Conservation (phyloP, 2,329 filamentous ascomycete species). For the Hirsutella minnesotensis region DNA sequence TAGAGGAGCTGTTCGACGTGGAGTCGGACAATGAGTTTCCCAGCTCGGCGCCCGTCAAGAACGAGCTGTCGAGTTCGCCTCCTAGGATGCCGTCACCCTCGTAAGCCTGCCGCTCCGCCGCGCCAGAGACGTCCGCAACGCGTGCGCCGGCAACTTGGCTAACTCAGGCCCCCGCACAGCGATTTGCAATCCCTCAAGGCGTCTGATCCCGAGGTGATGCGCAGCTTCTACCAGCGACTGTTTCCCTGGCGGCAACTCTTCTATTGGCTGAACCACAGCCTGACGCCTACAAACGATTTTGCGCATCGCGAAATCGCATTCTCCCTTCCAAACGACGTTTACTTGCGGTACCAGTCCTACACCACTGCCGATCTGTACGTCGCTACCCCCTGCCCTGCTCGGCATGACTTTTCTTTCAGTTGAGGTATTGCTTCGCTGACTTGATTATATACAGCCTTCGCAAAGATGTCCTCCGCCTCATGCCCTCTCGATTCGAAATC, state of each 20-base stretch:
- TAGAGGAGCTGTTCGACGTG: conserved; percentile 49
- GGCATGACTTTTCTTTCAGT: background rate
- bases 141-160: background rate
- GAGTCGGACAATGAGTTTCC: conserved; percentile 52
- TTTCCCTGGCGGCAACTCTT: conserved; percentile 93
- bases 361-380: conserved; percentile 39
- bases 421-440: background rate
- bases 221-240: conserved; percentile 87
- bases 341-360: conserved; percentile 77
- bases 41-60: conserved; percentile 31
- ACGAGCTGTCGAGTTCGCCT: conserved; percentile 18
- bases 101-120: no score
- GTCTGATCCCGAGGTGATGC: conserved; percentile 75
- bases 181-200: conserved; percentile 28
- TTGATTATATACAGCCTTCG: conserved; percentile 47
- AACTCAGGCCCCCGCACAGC: conserved; percentile 9
- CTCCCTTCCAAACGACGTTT: conserved; percentile 83
- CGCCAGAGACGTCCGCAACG: conserved; percentile 21
- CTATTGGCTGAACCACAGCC: conserved; percentile 94
- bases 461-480: conserved; percentile 79
- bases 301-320: conserved; percentile 91
- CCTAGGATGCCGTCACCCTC: conserved; percentile 27
- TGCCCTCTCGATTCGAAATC: conserved; percentile 94
- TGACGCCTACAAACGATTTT: conserved; percentile 77
- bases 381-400: background rate